A percentile compares a stretch with the other conserved stretches of the same genome.
Conservation (phyloP, 2,329 filamentous ascomycete genomes). For the Pleurostoma richardsiae region DNA sequence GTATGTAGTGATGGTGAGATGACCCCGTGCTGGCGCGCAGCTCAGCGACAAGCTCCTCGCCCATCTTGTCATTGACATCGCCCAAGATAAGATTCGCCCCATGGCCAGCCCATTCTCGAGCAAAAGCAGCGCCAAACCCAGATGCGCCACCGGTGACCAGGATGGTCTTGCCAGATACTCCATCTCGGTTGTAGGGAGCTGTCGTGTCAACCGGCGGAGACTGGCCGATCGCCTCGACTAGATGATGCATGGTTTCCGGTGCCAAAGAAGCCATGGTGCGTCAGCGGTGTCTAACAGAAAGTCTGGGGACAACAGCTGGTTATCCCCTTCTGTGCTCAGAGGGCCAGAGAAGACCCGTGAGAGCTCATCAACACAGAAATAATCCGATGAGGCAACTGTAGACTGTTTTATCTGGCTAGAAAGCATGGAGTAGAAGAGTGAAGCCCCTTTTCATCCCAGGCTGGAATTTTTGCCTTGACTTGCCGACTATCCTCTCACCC, state of each 20-base stretch:
- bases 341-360: too few relatives aligned
- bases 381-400: too few relatives aligned
- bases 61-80: constrained; percentile 52
- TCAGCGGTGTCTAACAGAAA: too few relatives aligned
- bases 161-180: constrained; percentile 50
- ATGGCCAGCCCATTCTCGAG: constrained; percentile 45
- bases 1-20: constrained; percentile 46
- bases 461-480: too few relatives aligned
- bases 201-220: constrained; percentile 41
- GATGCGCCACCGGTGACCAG: constrained; percentile 61
- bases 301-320: too few relatives aligned
- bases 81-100: constrained; percentile 59
- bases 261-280: constrained; percentile 18
- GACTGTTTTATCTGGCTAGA: too few relatives aligned
- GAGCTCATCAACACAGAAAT: too few relatives aligned
- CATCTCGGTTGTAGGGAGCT: constrained; percentile 35
- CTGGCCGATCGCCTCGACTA: constrained; percentile 9
- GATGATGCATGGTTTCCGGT: constrained; percentile 12
- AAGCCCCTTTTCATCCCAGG: too few relatives aligned
- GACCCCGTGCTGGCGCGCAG: constrained; percentile 36
- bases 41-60: constrained; percentile 48
- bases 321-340: too few relatives aligned
- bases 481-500: too few relatives aligned
- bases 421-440: too few relatives aligned
- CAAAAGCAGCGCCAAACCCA: constrained; percentile 52